Base-by-base conservation (phyloP, 2,329 filamentous ascomycete genomes). In the Mariannaea sp. region DNA sequence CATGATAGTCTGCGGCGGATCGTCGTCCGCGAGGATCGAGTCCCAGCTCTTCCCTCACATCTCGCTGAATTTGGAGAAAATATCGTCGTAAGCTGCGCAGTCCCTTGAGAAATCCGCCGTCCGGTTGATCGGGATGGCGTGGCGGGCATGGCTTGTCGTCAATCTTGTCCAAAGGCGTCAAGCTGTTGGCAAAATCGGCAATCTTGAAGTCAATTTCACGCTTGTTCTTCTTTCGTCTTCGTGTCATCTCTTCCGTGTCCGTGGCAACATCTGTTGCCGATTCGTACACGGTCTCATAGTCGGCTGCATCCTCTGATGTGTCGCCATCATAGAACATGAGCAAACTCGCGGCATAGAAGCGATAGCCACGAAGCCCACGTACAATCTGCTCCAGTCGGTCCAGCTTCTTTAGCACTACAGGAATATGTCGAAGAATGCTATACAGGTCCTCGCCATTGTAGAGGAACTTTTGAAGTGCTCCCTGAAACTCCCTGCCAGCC, bases 261-360 rank as follows among this genome's bases (percentile, higher is more conserved):
- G 82, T 85, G 3, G 78, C 77, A 24, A 77, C 77, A 60, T 85
- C 82, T 0, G 82, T 85, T 2, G 80, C 80, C 2, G 81, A 85
- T 51, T 84, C 81, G 13, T 81, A 75, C 3, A 73, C 72, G 1
- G 80, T 80, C 30, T 82, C 79, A 63, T 82, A 76, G 27, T 75
- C 77, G 13, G 64, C 57, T 1, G 66, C 70, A 14, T 81, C 77
- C 20, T 75, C 77, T 0, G 81, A 77, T 4, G 82, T 78, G 55
- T 87, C 91, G n/a, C 91, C 93, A 68, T 99, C 94, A 67, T 99
- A 99, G 54, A 97, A 88, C 82, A 99, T 92, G 26, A 99, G 81
- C 32, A 99, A 80, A 69, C 92, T 97, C 45, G 92, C 94, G 1
- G 93, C 94, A 69, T 99, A 99, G 67, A 99, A 93, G 8, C 94